Conservation (phyloP, 345 rosid species). For the Erysimum cheiranthoides region DNA sequence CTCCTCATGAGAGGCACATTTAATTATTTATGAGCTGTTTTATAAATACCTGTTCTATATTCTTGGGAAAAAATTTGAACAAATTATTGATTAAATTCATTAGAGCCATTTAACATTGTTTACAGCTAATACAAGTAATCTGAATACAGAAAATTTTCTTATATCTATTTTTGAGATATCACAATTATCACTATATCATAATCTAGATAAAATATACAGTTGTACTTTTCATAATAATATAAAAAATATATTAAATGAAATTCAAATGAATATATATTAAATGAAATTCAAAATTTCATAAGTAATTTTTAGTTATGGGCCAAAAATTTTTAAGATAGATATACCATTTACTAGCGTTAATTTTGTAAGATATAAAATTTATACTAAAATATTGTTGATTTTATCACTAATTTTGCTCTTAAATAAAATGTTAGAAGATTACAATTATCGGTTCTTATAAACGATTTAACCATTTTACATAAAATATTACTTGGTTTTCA, state of each 20-base stretch:
- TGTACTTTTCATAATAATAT: background rate
- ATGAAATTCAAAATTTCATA: background rate
- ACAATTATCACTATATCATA: background rate
- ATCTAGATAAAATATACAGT: conserved; percentile 5
- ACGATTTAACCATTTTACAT: too few relatives aligned
- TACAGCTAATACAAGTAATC: background rate
- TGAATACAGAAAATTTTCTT: background rate
- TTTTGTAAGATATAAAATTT: background rate
- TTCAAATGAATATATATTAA: too few relatives aligned
- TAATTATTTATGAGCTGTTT: conserved; percentile 1
- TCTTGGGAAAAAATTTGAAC: background rate
- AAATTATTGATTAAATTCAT: background rate
- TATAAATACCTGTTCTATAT: background rate
- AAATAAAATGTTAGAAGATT: background rate
- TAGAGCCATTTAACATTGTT: background rate
- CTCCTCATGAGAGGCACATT: background rate
- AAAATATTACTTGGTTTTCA: too few relatives aligned
- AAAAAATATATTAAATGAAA: background rate
- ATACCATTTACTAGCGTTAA: background rate
- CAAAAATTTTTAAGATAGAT: background rate
- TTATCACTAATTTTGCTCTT: background rate
- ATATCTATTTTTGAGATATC: background rate
- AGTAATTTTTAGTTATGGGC: background rate
- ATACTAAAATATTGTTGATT: background rate
- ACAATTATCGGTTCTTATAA: background rate